Evolutionary conservation across 768 basidiomycete genomes (phyloP).

Genomic region (Hygrocybe coccinea): DNA sequence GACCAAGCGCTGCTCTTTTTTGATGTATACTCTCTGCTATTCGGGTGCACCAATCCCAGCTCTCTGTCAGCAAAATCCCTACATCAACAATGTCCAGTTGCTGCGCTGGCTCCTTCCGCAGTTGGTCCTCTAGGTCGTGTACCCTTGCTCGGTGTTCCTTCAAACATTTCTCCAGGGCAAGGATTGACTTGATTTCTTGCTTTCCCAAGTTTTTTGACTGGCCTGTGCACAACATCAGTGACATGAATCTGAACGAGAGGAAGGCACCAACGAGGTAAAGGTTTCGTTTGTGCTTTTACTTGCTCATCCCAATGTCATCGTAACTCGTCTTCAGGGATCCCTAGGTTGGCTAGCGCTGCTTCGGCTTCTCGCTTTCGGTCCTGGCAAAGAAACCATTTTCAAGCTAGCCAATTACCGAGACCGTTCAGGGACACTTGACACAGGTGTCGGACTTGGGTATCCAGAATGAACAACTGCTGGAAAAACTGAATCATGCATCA

Average conservation of each 20-base stretch:
- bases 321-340: background rate
- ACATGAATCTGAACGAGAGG: background rate
- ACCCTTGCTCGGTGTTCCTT: background rate
- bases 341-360: background rate
- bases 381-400: background rate
- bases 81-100: background rate
- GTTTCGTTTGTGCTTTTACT: constrained; percentile 4
- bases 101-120: background rate
- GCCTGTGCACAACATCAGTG: background rate
- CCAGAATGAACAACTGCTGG: background rate
- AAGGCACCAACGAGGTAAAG: background rate
- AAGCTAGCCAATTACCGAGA: constrained; percentile 1
- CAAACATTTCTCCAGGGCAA: background rate
- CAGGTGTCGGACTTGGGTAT: constrained; percentile 5
- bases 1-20: background rate
- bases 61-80: background rate
- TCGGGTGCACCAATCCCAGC: background rate
- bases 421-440: background rate
- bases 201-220: constrained; percentile 3
- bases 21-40: background rate
- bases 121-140: background rate
- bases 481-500: background rate
- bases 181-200: constrained; percentile 5
- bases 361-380: background rate
- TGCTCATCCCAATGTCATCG: constrained; percentile 3